Evolutionary conservation across 257 asterid genomes (phyloP).

Genomic region (Orobanche coerulescens): DNA sequence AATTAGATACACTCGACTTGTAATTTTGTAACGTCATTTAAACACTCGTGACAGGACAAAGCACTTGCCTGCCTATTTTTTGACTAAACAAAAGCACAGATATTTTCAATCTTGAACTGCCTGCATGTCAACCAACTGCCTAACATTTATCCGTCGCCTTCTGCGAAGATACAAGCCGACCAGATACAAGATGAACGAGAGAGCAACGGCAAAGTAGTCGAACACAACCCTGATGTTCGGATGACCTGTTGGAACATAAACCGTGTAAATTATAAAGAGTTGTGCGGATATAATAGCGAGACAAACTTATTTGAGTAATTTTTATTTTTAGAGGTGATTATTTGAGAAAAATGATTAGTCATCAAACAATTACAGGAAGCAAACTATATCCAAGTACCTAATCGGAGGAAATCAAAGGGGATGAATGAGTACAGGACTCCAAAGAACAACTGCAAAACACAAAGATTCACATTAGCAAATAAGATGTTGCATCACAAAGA

Average conservation of each 20-base stretch:
- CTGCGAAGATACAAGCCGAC: conserved; percentile 42
- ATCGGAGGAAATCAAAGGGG: conserved; percentile 63
- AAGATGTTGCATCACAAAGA: background rate
- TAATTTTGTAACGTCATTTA: too few relatives aligned
- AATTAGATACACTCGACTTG: too few relatives aligned
- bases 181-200: conserved; percentile 40
- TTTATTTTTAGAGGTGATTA: too few relatives aligned
- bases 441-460: conserved; percentile 48
- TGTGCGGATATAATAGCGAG: too few relatives aligned
- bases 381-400: conserved; percentile 36
- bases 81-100: too few relatives aligned
- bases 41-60: too few relatives aligned
- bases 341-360: background rate
- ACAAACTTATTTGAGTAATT: too few relatives aligned
- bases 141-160: conserved; percentile 40
- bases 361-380: background rate
- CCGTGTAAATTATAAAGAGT: too few relatives aligned
- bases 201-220: conserved; percentile 47
- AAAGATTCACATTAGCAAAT: conserved; percentile 16
- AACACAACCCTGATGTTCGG: conserved; percentile 38
- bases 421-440: conserved; percentile 51
- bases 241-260: conserved; percentile 35
- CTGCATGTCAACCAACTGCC: conserved; percentile 36
- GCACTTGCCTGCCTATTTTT: too few relatives aligned
- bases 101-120: conserved; percentile 18